These are phyloP conservation scores for Mortierella hygrophila DNA, from an alignment of 192 early-diverging fungal genomes.

Conservation along the genomic window DNA sequence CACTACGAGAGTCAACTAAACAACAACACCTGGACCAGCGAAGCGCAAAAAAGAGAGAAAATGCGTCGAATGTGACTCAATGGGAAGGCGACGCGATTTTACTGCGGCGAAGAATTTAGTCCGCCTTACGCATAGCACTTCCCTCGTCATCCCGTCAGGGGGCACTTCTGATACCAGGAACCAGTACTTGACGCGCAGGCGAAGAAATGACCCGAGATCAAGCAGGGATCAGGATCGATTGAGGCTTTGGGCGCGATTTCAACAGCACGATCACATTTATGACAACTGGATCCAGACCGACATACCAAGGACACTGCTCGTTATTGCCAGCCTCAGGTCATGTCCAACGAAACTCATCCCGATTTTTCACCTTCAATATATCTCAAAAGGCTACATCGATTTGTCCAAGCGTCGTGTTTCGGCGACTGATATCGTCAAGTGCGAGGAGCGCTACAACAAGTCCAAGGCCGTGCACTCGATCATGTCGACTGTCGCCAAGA, in stretches of 20 bases:
- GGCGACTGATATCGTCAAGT: conserved; percentile 88
- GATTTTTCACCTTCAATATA: not conserved
- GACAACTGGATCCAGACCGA: not conserved
- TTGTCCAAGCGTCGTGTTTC: conserved; percentile 94
- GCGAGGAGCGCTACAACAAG: conserved; percentile 95
- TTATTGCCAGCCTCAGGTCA: too few relatives aligned
- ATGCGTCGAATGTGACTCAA: conserved; percentile 3
- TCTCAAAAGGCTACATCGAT: conserved; percentile 91
- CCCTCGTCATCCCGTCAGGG: not conserved
- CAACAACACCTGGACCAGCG: too few relatives aligned
- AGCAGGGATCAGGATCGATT: too few relatives aligned
- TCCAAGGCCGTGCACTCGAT: conserved; percentile 91
- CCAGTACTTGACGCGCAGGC: too few relatives aligned
- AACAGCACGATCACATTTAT: too few relatives aligned
- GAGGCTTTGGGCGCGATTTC: too few relatives aligned
- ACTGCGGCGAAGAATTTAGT: conserved; percentile 1
- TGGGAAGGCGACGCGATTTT: not conserved
- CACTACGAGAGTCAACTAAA: too few relatives aligned
- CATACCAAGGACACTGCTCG: not conserved
- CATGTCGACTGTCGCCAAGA: conserved; percentile 91
- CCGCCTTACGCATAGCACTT: not conserved
- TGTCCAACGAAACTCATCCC: not conserved
- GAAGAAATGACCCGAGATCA: too few relatives aligned
- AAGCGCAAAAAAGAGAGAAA: not conserved
- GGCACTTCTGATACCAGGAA: too few relatives aligned